Percentiles rank a stretch among this genome's conserved stretches.
These are phyloP conservation scores for Verticillium longisporum DNA, from an alignment of 2,329 filamentous ascomycete genomes.

Conservation along the genomic window DNA sequence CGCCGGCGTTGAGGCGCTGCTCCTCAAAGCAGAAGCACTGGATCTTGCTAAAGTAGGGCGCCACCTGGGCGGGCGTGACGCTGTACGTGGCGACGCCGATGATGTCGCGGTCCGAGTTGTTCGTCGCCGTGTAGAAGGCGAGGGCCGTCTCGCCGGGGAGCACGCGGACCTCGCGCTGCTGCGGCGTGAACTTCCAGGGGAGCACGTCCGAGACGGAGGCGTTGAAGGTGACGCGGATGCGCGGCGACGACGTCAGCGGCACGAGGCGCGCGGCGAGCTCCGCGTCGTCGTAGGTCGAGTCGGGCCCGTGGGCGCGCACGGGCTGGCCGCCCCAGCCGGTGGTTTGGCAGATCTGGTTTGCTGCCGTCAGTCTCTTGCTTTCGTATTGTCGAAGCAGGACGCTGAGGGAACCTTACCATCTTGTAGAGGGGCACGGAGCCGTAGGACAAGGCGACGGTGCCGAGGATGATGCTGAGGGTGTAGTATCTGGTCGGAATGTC, in stretches of 20 bases:
- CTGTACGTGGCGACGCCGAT: conserved; percentile 98
- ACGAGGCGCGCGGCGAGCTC: conserved; percentile 72
- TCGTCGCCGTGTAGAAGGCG: conserved; percentile 96
- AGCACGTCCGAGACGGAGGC: conserved; percentile 91
- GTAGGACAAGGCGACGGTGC: conserved; percentile 73
- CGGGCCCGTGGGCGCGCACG: conserved; percentile 64
- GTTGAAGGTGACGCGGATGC: conserved; percentile 93
- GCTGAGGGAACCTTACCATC: conserved; percentile 48
- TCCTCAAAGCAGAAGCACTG: conserved; percentile 99
- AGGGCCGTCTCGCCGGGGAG: conserved; percentile 93
- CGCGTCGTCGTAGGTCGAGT: conserved; percentile 34
- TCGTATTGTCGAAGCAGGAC: conserved; percentile 5
- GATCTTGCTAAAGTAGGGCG: conserved; percentile 98
- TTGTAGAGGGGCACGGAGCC: conserved; percentile 83
- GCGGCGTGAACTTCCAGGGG: conserved; percentile 94
- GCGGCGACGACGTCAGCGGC: conserved; percentile 73
- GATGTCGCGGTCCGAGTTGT: conserved; percentile 83
- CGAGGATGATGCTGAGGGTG: conserved; percentile 68
- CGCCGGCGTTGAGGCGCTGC: conserved; percentile 86
- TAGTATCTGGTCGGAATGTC: conserved; percentile 51
- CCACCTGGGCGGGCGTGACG: conserved; percentile 91
- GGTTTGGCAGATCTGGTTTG: conserved; percentile 66
- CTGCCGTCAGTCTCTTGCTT: neutral
- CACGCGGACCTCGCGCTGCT: conserved; percentile 93
- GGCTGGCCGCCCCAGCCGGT: conserved; percentile 92